Conservation (phyloP, 1,284 basidiomycete species). For the Thecaphora thlaspeos region DNA sequence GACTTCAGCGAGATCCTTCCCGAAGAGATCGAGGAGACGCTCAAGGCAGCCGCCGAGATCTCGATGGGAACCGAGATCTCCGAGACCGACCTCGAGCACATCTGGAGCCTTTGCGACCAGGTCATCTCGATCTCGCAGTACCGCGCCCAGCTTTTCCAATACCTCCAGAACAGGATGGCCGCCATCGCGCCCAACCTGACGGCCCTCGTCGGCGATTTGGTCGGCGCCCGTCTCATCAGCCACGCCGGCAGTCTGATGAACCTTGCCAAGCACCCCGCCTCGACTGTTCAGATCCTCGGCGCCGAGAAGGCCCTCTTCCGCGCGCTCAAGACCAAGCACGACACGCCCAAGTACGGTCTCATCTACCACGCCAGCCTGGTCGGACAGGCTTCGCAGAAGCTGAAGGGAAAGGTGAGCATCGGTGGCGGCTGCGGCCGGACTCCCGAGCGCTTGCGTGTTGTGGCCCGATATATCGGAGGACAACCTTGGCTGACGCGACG, state of each 20-base stretch:
- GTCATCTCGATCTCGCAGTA: slow-evolving; percentile 91
- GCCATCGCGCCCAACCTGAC: slow-evolving; percentile 87
- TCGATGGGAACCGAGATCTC: slow-evolving; percentile 93
- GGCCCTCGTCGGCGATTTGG: slow-evolving; percentile 89
- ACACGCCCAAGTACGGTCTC: slow-evolving; percentile 81
- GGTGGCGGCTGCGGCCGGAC: too few relatives aligned
- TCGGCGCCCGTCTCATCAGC: slow-evolving; percentile 90
- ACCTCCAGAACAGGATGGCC: slow-evolving; percentile 97
- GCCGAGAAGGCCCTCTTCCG: slow-evolving; percentile 98
- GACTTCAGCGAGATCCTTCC: slow-evolving; percentile 67
- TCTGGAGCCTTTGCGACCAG: slow-evolving; percentile 84
- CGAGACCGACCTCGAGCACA: slow-evolving; percentile 94
- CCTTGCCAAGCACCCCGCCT: slow-evolving; percentile 96
- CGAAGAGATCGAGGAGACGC: slow-evolving; percentile 74
- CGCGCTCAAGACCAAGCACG: slow-evolving; percentile 96
- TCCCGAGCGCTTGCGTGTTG: too few relatives aligned
- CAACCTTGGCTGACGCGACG: too few relatives aligned
- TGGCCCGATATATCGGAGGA: too few relatives aligned
- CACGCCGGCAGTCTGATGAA: slow-evolving; percentile 97
- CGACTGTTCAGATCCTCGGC: slow-evolving; percentile 95
- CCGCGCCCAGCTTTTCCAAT: slow-evolving; percentile 83
- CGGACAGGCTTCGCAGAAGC: slow-evolving; percentile 93
- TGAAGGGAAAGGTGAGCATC: slow-evolving; percentile 88
- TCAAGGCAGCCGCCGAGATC: slow-evolving; percentile 78
- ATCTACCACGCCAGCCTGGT: slow-evolving; percentile 73